Base-by-base conservation (phyloP, 2,329 filamentous ascomycete genomes). In the Aureobasidium sp. region DNA sequence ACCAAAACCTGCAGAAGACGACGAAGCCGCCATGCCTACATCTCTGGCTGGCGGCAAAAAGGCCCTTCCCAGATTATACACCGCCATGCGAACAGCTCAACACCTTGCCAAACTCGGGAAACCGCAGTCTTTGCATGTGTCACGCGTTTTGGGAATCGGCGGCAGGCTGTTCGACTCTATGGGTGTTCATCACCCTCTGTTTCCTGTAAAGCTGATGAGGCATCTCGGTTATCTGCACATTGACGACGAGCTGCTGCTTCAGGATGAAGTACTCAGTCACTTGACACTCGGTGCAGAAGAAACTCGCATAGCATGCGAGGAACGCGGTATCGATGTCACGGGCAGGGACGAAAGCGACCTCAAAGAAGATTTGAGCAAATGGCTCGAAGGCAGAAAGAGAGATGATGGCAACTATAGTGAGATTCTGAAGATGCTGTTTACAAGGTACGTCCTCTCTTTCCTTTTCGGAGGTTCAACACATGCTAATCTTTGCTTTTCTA, bases 241-340 rank as follows among this genome's bases (percentile, higher is more conserved):
- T 41, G 92, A 97, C 75, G 90, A 95, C 74, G 74, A 70, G 65
- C 77, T 93, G 72, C 81, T 97, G 52, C 69, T 80, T 20, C 75
- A 75, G 8, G 49, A 53, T 27, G 47, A 42, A 42, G 34, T 55
- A 1, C 9, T 62, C 12, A 89, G 87, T 0, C 79, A 88, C 39
- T 76, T 84, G 67, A 79, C 84, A 11, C 66, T 84, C 29, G 81
- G 75, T 4, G 70, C 65, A 20, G 66, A 68, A 0, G 75, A 77
- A 51, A 60, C 69, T 20, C 66, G 69, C 5, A 68, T 80, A 61
- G 77, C 74, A 34, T 71, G 67, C 39, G 71, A 71, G 56, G 68
- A 74, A 61, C 67, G 73, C 2, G 73, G 71, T 2, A 64, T 75
- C 7, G 71, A 74, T 62, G 68, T 73, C 3, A 65, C 71, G 0